Percentiles rank a stretch among this genome's conserved stretches.
These are phyloP conservation scores for Penicillium glabrum DNA, from an alignment of 2,329 filamentous ascomycete species.

Conservation along the genomic window DNA sequence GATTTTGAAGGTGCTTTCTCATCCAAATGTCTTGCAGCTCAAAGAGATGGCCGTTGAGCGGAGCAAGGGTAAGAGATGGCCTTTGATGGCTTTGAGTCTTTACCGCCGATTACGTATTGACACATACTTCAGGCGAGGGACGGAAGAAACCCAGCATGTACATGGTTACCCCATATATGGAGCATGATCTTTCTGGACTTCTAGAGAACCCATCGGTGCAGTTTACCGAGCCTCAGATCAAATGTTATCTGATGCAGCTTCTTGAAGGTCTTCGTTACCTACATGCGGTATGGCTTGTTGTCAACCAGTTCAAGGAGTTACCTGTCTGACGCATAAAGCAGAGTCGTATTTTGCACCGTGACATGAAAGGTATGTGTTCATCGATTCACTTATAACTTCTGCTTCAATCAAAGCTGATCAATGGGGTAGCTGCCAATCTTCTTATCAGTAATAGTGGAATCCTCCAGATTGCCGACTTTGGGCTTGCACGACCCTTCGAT, in stretches of 20 bases:
- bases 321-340: conserved; percentile 20
- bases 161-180: conserved; percentile 99
- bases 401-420: conserved; percentile 2
- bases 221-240: conserved; percentile 88
- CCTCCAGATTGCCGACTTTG: conserved; percentile 96
- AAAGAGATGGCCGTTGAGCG: conserved; percentile 96
- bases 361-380: conserved; percentile 73
- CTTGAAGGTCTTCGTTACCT: conserved; percentile 87
- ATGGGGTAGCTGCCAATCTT: conserved; percentile 72
- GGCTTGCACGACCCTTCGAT: conserved; percentile 89
- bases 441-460: conserved; percentile 93
- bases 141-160: conserved; percentile 82
- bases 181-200: conserved; percentile 95
- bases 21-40: conserved; percentile 80
- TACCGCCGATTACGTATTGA: conserved; percentile 13
- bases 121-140: conserved; percentile 61
- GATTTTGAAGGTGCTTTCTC: conserved; percentile 89
- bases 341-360: conserved; percentile 84
- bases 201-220: conserved; percentile 90
- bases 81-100: background rate
- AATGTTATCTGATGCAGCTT: conserved; percentile 95
- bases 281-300: conserved; percentile 60
- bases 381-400: background rate
- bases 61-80: conserved; percentile 53
- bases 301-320: background rate